Percentiles rank a stretch among this genome's conserved stretches.
Conservation (phyloP, 2,329 filamentous ascomycete species). For the Ceratocystis papillata region DNA sequence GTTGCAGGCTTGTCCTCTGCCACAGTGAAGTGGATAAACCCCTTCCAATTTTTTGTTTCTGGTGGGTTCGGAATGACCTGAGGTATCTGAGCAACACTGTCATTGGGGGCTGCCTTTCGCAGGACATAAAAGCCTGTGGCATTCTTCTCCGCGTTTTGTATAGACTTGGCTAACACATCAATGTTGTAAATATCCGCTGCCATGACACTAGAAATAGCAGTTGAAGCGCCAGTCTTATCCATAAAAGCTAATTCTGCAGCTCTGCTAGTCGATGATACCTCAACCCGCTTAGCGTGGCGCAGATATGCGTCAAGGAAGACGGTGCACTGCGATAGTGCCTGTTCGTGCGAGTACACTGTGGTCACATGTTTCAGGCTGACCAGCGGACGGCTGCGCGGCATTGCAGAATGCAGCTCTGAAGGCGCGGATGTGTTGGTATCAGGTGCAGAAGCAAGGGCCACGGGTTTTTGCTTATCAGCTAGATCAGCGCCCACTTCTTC, state of each 20-base stretch:
- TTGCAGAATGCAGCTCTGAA: constrained; percentile 36
- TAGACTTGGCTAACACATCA: constrained; percentile 55
- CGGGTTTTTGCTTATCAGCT: not conserved
- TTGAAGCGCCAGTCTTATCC: constrained; percentile 48
- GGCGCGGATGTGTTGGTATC: constrained; percentile 43
- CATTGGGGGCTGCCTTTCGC: constrained; percentile 30
- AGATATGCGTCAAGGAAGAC: constrained; percentile 60
- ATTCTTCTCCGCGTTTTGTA: constrained; percentile 66
- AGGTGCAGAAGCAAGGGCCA: constrained; percentile 31
- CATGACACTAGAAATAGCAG: constrained; percentile 66
- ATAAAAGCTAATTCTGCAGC: constrained; percentile 67
- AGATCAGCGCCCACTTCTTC: not conserved
- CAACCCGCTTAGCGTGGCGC: constrained; percentile 64
- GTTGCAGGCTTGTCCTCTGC: constrained; percentile 13
- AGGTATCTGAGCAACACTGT: constrained; percentile 19
- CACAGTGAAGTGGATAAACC: constrained; percentile 20
- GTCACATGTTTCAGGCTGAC: constrained; percentile 50
- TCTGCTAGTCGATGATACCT: constrained; percentile 74
- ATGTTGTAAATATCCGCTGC: constrained; percentile 60
- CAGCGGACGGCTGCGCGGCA: constrained; percentile 40
- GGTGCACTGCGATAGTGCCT: constrained; percentile 88
- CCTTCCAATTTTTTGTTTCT: constrained; percentile 19
- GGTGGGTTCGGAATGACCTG: constrained; percentile 18
- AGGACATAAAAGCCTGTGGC: constrained; percentile 70
- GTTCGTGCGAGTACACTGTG: constrained; percentile 82